Base-by-base conservation (phyloP, 2,329 filamentous ascomycete species). In the Lachnellula hyalina region DNA sequence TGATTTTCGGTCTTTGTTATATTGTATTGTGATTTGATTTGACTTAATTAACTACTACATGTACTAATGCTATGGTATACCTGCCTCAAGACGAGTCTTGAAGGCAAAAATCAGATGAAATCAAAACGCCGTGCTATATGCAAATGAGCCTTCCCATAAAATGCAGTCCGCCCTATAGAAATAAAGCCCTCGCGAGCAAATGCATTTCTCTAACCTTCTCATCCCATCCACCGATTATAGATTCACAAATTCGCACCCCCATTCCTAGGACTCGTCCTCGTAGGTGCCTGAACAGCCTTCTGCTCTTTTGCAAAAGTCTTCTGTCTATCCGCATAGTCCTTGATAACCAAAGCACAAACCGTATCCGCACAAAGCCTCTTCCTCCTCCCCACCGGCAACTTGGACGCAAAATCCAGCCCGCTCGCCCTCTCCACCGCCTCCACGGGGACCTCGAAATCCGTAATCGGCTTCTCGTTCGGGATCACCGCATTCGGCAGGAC, bases 401-500 rank as follows among this genome's bases (percentile, higher is more conserved):
- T 87, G 19, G 80, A 78, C 28, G 90, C 90, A 73, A 99, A 99
- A 70, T 96, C 91, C 65, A 99, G 75, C 4, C 94, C 94, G 62
- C 88, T 92, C 2, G 94, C 93, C 60, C 91, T 81, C 81, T 99
- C 94, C 36, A 99, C 85, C 9, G 86, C 88, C 77, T 97, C 93
- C 38, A 99, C 70, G 0, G 94, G 93, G 25, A 97, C 94, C 77
- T 97, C 93, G 67, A 99, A 99, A 69, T 96, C 91, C 50, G 82
- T 78, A 63, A 99, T 77, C 49, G 89, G 89, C 76, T 94, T 96
- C 58, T 84, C 80, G 72, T 96, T 99, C 38, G 87, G 78, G 64
- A 99, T 99, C 17, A 75, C 79, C 2, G 90, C 91, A 71, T 99
- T 99, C 15, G 94, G 94, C 65, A 99, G 78, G 51, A 99, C 93